A percentile compares a stretch with the other conserved stretches of the same genome.
phyloP scores from a whole-genome alignment of 768 basidiomycete genomes.

The Pholiota conissans region DNA sequence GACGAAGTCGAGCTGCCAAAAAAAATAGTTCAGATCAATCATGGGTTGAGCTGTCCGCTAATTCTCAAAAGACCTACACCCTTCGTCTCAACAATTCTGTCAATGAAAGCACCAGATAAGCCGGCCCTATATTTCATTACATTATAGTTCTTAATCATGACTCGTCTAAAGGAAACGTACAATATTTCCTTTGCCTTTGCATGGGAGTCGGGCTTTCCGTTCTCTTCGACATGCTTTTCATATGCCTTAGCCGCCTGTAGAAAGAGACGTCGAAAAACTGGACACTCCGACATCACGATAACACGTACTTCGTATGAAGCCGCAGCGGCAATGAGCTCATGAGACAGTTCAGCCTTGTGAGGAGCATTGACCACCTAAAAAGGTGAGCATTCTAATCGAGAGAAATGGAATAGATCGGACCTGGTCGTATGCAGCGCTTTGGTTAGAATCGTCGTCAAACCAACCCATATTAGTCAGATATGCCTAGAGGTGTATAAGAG shows the following conservation, averaged over 20 bases:
- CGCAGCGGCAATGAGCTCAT: conserved; percentile 68
- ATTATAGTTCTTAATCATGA: not conserved
- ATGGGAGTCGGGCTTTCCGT: conserved; percentile 54
- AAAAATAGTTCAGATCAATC: not conserved
- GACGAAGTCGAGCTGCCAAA: conserved; percentile 21
- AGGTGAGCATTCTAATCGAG: not conserved
- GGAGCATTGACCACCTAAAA: conserved; percentile 44
- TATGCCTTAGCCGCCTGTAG: conserved; percentile 63
- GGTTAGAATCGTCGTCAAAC: conserved; percentile 40
- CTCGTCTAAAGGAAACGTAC: conserved; percentile 22
- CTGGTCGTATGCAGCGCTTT: conserved; percentile 41
- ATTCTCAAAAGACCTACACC: conserved; percentile 26
- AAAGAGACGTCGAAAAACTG: not conserved
- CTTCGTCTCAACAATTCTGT: conserved; percentile 56
- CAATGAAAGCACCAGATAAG: conserved; percentile 53
- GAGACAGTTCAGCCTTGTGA: conserved; percentile 60
- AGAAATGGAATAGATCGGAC: conserved; percentile 19
- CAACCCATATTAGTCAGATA: conserved; percentile 35
- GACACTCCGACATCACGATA: not conserved
- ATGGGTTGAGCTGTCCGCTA: not conserved
- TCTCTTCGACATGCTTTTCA: conserved; percentile 46
- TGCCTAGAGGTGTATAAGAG: not conserved
- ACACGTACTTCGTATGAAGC: conserved; percentile 58
- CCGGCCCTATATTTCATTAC: conserved; percentile 40
- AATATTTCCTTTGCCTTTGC: conserved; percentile 57